A percentile compares a stretch with the other conserved stretches of the same genome.
phyloP scores from a whole-genome alignment of 2,329 filamentous ascomycete genomes.

The Pseudovirgaria hyperparasitica region DNA sequence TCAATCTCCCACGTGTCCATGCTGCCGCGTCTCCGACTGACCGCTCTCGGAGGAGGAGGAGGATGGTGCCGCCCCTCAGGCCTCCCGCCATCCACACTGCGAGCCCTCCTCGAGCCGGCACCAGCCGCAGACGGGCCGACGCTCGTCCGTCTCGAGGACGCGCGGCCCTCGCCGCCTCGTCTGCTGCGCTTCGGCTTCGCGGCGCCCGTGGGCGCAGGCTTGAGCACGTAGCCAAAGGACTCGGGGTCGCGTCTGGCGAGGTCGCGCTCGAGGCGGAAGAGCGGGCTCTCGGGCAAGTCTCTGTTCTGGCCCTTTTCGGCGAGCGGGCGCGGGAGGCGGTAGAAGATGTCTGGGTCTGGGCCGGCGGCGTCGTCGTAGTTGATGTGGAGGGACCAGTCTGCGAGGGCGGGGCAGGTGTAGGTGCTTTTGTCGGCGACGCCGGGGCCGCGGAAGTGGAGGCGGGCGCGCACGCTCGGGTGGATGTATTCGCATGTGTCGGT shows the following conservation, averaged over 20 bases:
- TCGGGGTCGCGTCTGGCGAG: conserved; percentile 27
- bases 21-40: too few species aligned
- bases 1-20: too few species aligned
- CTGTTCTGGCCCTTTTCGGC: conserved; percentile 10
- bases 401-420: conserved; percentile 32
- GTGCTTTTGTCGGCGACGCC: conserved; percentile 31
- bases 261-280: conserved; percentile 32
- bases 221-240: conserved; percentile 27
- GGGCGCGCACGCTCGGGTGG: conserved; percentile 34
- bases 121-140: too few species aligned
- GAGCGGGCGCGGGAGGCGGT: conserved; percentile 22
- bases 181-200: too few species aligned
- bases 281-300: conserved; percentile 30
- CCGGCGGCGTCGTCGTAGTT: conserved; percentile 22
- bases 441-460: conserved; percentile 32
- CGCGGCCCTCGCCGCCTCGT: conserved; percentile 1
- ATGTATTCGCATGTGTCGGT: conserved; percentile 39
- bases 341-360: conserved; percentile 28
- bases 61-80: too few species aligned
- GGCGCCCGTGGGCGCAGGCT: conserved; percentile 18
- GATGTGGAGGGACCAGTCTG: conserved; percentile 35
- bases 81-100: too few species aligned
- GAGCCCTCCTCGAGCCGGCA: too few species aligned
- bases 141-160: too few species aligned
- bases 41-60: too few species aligned